Percentiles rank a stretch among this genome's conserved stretches.
Conservation (phyloP, 2,329 filamentous ascomycete genomes). For the Sclerotiophoma versabilis region DNA sequence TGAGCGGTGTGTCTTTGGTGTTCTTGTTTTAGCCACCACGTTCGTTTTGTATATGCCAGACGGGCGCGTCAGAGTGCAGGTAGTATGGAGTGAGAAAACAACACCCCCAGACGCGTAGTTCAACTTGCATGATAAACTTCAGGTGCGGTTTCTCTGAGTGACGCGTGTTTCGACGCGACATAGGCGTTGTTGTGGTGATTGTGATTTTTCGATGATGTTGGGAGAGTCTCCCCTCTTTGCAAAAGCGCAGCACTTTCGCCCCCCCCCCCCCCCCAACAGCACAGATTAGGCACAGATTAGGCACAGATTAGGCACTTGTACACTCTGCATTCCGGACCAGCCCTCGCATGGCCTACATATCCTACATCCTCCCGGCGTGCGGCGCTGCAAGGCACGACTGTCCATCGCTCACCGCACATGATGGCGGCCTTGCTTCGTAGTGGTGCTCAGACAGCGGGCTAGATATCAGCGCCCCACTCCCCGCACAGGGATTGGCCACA, state of each 20-base stretch:
- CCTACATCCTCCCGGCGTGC: not conserved
- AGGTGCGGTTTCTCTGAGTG: too few relatives aligned
- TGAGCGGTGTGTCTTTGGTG: not conserved
- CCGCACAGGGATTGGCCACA: slow-evolving; percentile 10
- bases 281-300: too few relatives aligned
- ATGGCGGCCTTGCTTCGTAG: slow-evolving; percentile 8
- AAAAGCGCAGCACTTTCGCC: too few relatives aligned
- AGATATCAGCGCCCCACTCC: not conserved
- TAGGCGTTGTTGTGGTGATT: too few relatives aligned
- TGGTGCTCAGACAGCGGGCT: not conserved
- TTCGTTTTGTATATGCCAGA: not conserved
- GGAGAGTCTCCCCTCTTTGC: too few relatives aligned
- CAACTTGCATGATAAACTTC: not conserved
- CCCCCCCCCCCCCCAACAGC: too few relatives aligned
- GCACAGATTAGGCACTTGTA: too few relatives aligned
- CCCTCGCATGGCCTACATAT: slow-evolving; percentile 10
- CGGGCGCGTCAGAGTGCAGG: too few relatives aligned
- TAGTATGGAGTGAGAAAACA: not conserved
- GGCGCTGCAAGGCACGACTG: slow-evolving; percentile 15
- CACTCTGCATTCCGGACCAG: not conserved
- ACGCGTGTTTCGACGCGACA: too few relatives aligned
- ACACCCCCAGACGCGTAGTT: not conserved
- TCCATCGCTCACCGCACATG: too few relatives aligned
- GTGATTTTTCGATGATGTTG: too few relatives aligned
- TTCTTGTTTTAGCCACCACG: not conserved